phyloP scores from a whole-genome alignment of 2,329 filamentous ascomycete species.

The Truncatella angustata region DNA sequence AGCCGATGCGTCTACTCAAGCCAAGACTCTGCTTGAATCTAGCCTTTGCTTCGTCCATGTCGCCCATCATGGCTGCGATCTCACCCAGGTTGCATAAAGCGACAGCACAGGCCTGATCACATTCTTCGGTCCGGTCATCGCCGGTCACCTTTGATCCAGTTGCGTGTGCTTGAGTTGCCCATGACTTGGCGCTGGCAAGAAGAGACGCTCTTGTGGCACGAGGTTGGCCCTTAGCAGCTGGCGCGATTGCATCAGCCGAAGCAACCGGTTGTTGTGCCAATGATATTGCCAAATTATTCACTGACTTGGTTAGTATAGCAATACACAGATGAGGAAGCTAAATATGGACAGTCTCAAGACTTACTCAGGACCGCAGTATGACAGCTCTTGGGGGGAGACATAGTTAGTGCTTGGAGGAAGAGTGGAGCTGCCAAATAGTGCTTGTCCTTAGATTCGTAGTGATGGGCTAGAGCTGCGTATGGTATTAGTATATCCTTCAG shows the following conservation, averaged over 20 bases:
- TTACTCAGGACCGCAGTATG: slow-evolving; percentile 77
- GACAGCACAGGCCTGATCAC: slow-evolving; percentile 78
- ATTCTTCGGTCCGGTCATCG: slow-evolving; percentile 70
- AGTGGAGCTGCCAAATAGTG: slow-evolving; percentile 82
- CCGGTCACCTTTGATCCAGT: slow-evolving; percentile 65
- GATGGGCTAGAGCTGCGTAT: slow-evolving; percentile 63
- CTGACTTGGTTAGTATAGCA: slow-evolving; percentile 39
- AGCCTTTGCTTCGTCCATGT: slow-evolving; percentile 61
- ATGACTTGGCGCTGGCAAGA: slow-evolving; percentile 69
- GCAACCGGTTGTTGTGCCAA: slow-evolving; percentile 65
- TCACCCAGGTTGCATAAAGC: slow-evolving; percentile 86
- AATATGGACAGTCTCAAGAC: too few relatives aligned
- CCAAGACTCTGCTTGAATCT: slow-evolving; percentile 68
- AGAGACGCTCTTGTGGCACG: slow-evolving; percentile 56
- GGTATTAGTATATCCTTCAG: background rate
- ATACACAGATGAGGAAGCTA: too few relatives aligned
- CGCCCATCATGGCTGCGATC: slow-evolving; percentile 73
- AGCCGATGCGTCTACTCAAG: slow-evolving; percentile 54
- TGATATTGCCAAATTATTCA: slow-evolving; percentile 78
- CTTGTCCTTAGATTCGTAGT: slow-evolving; percentile 71
- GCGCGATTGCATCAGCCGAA: background rate
- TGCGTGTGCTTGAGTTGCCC: slow-evolving; percentile 74
- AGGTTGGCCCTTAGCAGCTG: slow-evolving; percentile 9
- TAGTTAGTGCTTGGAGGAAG: slow-evolving; percentile 77
- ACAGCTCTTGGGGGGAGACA: slow-evolving; percentile 64